These are phyloP conservation scores for Durio zibethinus DNA, from an alignment of 345 rosid genomes.

Conservation along the genomic window DNA sequence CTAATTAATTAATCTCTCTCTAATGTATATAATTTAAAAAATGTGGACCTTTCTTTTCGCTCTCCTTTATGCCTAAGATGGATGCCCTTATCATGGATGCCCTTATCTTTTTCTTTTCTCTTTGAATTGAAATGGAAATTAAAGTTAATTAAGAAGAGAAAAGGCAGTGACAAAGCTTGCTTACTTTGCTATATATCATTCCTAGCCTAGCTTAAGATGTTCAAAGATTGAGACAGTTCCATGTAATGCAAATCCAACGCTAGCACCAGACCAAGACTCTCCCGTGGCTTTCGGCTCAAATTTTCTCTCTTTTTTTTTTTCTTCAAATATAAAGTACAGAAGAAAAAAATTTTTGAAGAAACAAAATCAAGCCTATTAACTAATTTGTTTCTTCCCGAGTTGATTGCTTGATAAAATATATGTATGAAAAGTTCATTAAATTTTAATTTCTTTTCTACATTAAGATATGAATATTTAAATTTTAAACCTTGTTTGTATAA, in stretches of 20 bases:
- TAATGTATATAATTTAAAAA: too few relatives aligned
- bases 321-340: too few relatives aligned
- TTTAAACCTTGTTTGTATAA: not conserved
- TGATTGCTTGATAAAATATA: not conserved
- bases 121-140: not conserved
- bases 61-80: not conserved
- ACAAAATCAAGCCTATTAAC: not conserved
- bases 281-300: conserved; percentile 17
- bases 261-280: too few relatives aligned
- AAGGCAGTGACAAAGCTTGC: conserved; percentile 36
- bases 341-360: not conserved
- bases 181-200: conserved; percentile 42
- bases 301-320: not conserved
- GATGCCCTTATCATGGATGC: too few relatives aligned
- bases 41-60: not conserved
- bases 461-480: not conserved
- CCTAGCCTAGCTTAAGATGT: not conserved
- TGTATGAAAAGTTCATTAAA: not conserved
- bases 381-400: not conserved
- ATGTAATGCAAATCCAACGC: conserved; percentile 37
- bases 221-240: conserved; percentile 33
- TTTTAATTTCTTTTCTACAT: too few relatives aligned
- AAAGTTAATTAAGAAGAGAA: not conserved
- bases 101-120: not conserved
- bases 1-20: too few relatives aligned